Conservation (phyloP, 2,329 filamentous ascomycete genomes). For the Lecanicillium sp. region DNA sequence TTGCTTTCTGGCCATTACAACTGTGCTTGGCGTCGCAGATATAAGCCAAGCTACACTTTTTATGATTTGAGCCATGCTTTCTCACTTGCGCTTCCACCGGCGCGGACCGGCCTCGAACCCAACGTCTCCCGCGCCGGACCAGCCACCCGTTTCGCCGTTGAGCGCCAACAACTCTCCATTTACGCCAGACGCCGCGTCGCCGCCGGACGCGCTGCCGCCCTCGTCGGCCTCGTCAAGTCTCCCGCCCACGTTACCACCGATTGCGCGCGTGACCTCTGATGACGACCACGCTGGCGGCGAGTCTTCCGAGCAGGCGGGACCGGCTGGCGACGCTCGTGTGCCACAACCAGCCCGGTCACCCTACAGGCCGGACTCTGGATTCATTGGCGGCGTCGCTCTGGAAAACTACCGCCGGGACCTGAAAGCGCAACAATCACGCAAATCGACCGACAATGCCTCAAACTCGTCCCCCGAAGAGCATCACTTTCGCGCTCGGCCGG, state of each 20-base stretch:
- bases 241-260: conserved; percentile 44
- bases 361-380: conserved; percentile 33
- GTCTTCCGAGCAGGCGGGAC: conserved; percentile 7
- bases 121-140: conserved; percentile 43
- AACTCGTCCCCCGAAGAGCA: conserved; percentile 11
- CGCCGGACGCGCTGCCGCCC: conserved; percentile 25
- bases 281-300: conserved; percentile 21
- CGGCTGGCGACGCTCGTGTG: conserved; percentile 15
- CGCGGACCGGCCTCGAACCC: conserved; percentile 46
- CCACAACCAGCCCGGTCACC: conserved; percentile 23
- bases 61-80: conserved; percentile 31
- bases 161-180: conserved; percentile 32
- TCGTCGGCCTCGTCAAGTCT: conserved; percentile 28
- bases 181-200: conserved; percentile 29
- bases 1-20: too few species aligned
- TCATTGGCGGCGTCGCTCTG: conserved; percentile 48
- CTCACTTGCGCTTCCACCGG: conserved; percentile 51
- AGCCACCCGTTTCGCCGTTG: conserved; percentile 30
- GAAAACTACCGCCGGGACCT: conserved; percentile 39
- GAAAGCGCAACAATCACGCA: conserved; percentile 16
- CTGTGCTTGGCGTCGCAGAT: too few species aligned
- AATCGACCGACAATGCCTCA: conserved; percentile 8
- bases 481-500: conserved; percentile 2
- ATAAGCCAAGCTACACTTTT: too few species aligned
- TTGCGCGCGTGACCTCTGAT: conserved; percentile 38